These are phyloP conservation scores for Cutaneotrichosporon mucoides DNA, from an alignment of 1,284 basidiomycete genomes.

Conservation along the genomic window DNA sequence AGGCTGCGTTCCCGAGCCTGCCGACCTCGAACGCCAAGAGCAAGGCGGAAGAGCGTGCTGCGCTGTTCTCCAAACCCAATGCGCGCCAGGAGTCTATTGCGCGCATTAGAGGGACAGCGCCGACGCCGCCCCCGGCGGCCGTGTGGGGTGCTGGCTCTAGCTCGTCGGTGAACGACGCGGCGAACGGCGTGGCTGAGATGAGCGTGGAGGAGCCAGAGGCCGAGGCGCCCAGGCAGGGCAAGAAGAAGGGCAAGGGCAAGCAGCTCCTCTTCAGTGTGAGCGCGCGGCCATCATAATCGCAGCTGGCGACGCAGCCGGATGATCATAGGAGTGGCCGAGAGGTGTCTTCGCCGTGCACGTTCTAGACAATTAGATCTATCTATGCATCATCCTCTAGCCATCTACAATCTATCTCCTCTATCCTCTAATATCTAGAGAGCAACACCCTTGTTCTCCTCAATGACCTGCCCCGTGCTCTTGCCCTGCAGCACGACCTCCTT, in stretches of 20 bases:
- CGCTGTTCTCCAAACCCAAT: constrained; percentile 53
- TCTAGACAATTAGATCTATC: no score
- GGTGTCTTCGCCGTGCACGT: no score
- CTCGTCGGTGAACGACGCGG: constrained; percentile 7
- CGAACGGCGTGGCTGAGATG: constrained; percentile 20
- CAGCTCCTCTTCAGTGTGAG: constrained; percentile 70
- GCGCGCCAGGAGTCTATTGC: constrained; percentile 63
- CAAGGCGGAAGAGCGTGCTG: constrained; percentile 38
- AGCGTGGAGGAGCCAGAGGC: constrained; percentile 12
- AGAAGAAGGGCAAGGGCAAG: constrained; percentile 72
- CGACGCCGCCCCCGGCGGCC: constrained; percentile 47
- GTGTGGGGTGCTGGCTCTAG: constrained; percentile 23
- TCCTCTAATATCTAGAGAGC: no score
- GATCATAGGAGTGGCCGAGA: no score
- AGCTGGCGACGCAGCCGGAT: no score
- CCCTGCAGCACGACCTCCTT: constrained; percentile 61
- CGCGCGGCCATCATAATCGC: constrained; percentile 35
- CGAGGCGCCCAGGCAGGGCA: background rate
- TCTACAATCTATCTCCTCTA: no score
- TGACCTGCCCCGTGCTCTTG: constrained; percentile 29
- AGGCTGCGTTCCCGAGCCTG: constrained; percentile 66
- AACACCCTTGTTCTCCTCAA: constrained; percentile 21
- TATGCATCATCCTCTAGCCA: no score
- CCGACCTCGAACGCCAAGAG: constrained; percentile 55
- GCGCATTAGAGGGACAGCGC: constrained; percentile 60